phyloP scores from a whole-genome alignment of 148 eudicot species.

The Camellia japonica region DNA sequence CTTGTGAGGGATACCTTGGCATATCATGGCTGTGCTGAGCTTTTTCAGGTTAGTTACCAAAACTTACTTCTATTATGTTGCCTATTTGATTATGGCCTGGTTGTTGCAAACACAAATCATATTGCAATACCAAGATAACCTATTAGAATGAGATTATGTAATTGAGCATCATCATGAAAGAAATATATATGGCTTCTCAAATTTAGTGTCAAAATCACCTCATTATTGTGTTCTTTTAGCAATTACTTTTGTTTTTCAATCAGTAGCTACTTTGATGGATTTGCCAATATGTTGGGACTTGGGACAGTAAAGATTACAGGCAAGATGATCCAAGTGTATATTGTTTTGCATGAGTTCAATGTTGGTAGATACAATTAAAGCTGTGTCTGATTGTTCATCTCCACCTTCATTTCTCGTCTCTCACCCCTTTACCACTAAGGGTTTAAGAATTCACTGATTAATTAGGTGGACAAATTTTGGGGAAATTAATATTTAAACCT shows the following conservation, averaged over 20 bases:
- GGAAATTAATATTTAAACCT: too few relatives aligned
- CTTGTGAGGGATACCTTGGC: conserved; percentile 85
- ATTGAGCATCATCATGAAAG: background rate
- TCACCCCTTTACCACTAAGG: background rate
- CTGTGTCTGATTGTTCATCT: background rate
- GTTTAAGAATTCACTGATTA: background rate
- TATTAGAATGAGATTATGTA: background rate
- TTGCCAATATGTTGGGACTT: conserved; percentile 7
- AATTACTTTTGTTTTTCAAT: background rate
- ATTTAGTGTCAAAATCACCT: background rate
- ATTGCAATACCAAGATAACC: background rate
- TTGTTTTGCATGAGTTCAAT: background rate
- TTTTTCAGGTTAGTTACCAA: conserved; percentile 69
- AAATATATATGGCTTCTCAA: background rate
- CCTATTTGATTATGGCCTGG: background rate
- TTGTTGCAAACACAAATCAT: conserved; percentile 3
- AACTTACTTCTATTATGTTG: background rate
- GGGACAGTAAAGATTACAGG: background rate
- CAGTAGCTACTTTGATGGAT: background rate
- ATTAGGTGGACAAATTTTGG: background rate
- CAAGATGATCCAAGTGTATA: background rate
- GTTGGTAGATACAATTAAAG: background rate
- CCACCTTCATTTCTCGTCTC: background rate
- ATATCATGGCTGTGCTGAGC: conserved; percentile 95
- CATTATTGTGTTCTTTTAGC: conserved; percentile 2